Evolutionary conservation across 2,329 filamentous ascomycete genomes (phyloP), one percentile per base, ranked within the genome.

Genomic region (Diplodia mutila): DNA sequence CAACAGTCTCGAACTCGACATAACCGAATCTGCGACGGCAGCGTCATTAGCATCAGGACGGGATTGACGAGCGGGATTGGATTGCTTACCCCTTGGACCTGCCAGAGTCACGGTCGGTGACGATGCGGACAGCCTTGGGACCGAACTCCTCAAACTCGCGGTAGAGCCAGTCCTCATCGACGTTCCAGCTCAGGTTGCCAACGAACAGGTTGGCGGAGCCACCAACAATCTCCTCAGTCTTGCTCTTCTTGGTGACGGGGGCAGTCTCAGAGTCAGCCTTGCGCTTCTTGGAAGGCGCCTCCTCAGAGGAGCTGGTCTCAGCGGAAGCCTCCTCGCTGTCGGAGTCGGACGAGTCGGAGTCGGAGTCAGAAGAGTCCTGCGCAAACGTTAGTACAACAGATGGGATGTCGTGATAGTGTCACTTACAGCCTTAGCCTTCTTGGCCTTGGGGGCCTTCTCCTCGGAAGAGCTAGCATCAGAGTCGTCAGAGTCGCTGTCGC

Each of bases 141-240:
- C 90, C 90, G 75, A 90, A 94, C 70, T 87, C 82, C 83, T 93
- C 87, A 83, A 97, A 97, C 79, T 94, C 91, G 74, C 90, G 86
- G 72, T 87, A 85, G 71, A 97, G 89, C 82, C 87, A 88, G 71
- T 93, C 89, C 80, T 97, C 94, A 73, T 96, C 92, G 65, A 97
- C 85, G 77, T 90, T 92, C 93, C 93, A 97, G 81, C 91, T 93
- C 71, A 97, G 85, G 84, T 93, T 94, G 73, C 94, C 94, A 72
- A 93, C 89, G 80, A 97, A 97, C 65, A 97, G 89, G 75, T 93
- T 97, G 72, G 84, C 83, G 74, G 83, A 80, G 68, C 84, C 83
- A 63, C 77, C 79, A 54, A 79, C 76, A 37, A 37, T 37, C 51
- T 77, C 80, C 67, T 89, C 86, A 42, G 84, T 85, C 85, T 91